A percentile compares a stretch with the other conserved stretches of the same genome.
These are phyloP conservation scores for Aspergillus ochraceus DNA, from an alignment of 2,329 filamentous ascomycete genomes.

Conservation along the genomic window DNA sequence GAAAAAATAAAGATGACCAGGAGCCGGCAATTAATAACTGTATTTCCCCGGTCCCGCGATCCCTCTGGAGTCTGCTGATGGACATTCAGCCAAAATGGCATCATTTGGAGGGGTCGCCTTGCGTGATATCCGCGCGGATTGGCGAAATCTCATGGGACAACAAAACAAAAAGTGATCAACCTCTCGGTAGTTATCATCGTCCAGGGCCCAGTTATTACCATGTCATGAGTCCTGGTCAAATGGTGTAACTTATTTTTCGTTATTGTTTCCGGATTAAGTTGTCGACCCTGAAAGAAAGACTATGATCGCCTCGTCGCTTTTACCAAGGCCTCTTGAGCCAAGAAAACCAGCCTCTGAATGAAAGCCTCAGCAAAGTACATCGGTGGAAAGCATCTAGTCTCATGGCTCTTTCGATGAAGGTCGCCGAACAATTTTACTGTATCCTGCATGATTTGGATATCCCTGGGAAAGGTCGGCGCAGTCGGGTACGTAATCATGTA, in stretches of 20 bases:
- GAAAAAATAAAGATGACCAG: neutral
- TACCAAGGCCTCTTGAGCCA: neutral
- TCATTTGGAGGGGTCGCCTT: neutral
- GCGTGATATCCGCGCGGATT: neutral
- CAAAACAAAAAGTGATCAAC: neutral
- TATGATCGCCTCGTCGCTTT: neutral
- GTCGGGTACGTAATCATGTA: conserved; percentile 15
- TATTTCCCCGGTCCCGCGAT: neutral
- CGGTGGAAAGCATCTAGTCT: conserved; percentile 13
- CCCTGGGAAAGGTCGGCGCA: conserved; percentile 10
- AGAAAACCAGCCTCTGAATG: neutral
- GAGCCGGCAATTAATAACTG: neutral
- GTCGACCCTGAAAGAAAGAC: no score
- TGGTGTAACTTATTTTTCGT: neutral
- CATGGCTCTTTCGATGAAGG: neutral
- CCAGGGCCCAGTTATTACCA: neutral
- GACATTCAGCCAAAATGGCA: neutral
- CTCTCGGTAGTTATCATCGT: neutral
- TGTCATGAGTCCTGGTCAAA: neutral
- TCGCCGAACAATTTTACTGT: neutral
- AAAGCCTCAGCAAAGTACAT: conserved; percentile 19
- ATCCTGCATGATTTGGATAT: conserved; percentile 18
- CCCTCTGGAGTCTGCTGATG: neutral
- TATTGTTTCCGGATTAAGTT: neutral
- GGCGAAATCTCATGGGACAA: neutral